These are phyloP conservation scores for Cytospora piceae DNA, from an alignment of 2,329 filamentous ascomycete species.

Conservation along the genomic window DNA sequence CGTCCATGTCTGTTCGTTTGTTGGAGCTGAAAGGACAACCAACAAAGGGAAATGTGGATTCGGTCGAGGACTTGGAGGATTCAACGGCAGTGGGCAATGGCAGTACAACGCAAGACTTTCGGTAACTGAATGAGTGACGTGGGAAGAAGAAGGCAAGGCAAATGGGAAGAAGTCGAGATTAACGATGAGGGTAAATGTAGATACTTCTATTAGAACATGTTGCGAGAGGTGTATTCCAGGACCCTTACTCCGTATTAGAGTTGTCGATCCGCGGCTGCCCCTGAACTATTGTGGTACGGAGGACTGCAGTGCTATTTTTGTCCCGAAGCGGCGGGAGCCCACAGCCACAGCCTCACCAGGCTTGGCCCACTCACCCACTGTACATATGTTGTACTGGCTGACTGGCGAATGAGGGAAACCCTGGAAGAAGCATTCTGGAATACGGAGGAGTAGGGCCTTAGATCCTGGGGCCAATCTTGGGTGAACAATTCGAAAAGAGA, in stretches of 20 bases:
- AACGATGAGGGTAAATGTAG: not conserved
- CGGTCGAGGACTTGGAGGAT: not conserved
- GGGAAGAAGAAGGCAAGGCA: not conserved
- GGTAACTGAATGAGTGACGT: not conserved
- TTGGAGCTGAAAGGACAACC: not conserved
- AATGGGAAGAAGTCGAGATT: not conserved
- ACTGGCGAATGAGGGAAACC: not conserved
- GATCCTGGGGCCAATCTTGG: no score
- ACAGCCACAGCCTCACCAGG: slow-evolving; percentile 4
- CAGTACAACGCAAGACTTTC: not conserved
- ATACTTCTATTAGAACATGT: not conserved
- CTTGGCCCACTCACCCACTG: not conserved
- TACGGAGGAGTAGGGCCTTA: no score
- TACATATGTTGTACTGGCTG: no score
- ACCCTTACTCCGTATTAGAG: not conserved
- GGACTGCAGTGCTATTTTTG: not conserved
- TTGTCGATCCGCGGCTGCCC: not conserved
- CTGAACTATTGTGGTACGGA: not conserved
- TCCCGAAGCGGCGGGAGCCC: slow-evolving; percentile 2
- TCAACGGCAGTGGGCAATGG: not conserved
- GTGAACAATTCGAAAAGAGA: no score
- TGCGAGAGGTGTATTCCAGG: not conserved
- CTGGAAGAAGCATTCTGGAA: not conserved
- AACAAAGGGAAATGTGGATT: not conserved
- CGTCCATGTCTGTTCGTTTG: slow-evolving; percentile 5